A percentile compares a stretch with the other conserved stretches of the same genome.
Conservation (phyloP, 2,329 filamentous ascomycete genomes). For the Talaromyces sp. region DNA sequence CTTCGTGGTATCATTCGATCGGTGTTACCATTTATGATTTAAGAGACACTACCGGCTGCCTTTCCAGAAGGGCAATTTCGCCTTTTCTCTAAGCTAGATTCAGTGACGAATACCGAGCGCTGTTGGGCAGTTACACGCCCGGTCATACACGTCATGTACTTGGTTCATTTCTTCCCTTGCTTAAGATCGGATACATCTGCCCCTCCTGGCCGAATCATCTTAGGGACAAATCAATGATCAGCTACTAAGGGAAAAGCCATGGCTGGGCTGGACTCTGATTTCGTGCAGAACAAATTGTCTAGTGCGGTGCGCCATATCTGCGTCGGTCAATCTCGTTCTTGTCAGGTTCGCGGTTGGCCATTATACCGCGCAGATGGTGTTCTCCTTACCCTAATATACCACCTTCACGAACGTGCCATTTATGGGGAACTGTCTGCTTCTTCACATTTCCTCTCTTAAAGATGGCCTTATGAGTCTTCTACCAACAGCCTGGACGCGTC, state of each 20-base stretch:
- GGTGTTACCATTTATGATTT: no score
- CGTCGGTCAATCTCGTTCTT: background rate
- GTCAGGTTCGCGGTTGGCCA: background rate
- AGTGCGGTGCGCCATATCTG: background rate
- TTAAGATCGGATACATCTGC: background rate
- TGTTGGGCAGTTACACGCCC: background rate
- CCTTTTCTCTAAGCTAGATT: background rate
- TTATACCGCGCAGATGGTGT: background rate
- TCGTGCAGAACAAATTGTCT: background rate
- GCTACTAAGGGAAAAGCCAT: background rate
- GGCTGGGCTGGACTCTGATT: conserved; percentile 7
- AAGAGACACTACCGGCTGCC: background rate
- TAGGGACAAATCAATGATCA: background rate
- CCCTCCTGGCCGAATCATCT: conserved; percentile 2
- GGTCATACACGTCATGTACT: conserved; percentile 8
- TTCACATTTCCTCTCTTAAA: background rate
- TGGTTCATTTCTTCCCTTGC: conserved; percentile 2
- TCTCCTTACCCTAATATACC: background rate
- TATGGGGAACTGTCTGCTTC: background rate
- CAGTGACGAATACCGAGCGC: background rate
- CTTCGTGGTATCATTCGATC: background rate
- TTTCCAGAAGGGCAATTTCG: background rate
- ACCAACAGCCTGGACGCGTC: background rate
- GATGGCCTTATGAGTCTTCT: background rate
- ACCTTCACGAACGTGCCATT: background rate